Evolutionary conservation across 208 protist genomes (phyloP).

Genomic region (Crithidia mellificae): DNA sequence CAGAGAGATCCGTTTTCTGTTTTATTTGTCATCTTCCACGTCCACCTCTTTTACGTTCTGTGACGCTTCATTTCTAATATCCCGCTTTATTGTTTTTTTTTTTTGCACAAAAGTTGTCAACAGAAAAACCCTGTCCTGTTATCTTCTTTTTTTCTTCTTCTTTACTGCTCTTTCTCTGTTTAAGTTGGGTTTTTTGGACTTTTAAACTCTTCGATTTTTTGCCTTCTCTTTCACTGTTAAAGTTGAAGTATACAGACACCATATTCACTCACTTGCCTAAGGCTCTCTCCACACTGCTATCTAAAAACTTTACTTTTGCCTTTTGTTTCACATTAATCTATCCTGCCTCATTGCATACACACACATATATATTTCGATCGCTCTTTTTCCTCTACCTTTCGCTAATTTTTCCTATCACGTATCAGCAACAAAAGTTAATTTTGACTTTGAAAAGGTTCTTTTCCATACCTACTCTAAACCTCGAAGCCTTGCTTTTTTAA

Average conservation of each 20-base stretch:
- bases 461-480: neutral
- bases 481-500: neutral
- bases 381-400: too few species aligned
- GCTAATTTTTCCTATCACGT: too few species aligned
- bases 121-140: too few species aligned
- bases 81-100: too few species aligned
- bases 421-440: constrained; percentile 1
- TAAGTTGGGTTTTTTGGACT: neutral
- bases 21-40: too few species aligned
- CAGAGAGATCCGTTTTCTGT: too few species aligned
- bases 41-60: too few species aligned
- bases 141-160: too few species aligned
- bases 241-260: neutral
- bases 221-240: neutral
- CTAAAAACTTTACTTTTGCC: neutral
- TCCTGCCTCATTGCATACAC: neutral
- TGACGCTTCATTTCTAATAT: too few species aligned
- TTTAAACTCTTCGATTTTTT: neutral
- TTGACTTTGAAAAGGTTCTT: neutral
- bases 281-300: neutral
- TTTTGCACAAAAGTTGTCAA: too few species aligned
- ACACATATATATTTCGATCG: neutral
- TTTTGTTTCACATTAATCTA: neutral
- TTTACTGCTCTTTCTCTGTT: too few species aligned
- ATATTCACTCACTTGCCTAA: neutral